Evolutionary conservation across 1,284 basidiomycete genomes (phyloP), one percentile per base, ranked within the genome.

Genomic region (Ustilago tritici): DNA sequence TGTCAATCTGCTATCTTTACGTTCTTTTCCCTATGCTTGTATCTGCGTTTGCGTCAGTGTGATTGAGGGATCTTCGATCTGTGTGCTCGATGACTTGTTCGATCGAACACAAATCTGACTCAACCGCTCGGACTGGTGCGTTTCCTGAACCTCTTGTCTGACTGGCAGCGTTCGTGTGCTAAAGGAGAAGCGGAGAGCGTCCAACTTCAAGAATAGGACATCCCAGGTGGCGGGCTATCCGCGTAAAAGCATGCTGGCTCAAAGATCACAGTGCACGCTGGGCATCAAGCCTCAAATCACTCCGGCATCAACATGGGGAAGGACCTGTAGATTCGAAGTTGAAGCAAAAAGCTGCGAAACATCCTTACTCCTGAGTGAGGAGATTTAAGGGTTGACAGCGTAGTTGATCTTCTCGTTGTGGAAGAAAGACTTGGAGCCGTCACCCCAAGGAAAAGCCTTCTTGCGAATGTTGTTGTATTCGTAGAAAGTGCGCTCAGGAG

Each of bases 331-430:
- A 11, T 15, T 46, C 11, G 43, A 46, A 8, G 38, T n/a, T 49
- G n/a, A 15, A 15, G n/a, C n/a, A 46, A 5, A 19, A 46, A 46
- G 19, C 40, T 41, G 14, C 23, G 23, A 17, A 41, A 41, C 40
- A 41, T 46, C 43, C 6, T 19, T 7, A n/a, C 43, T 7, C 43
- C n/a, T 19, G 5, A 46, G 6, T 19, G 11, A n/a, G 14, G 36
- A 38, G n/a, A 19, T 46, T 41, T 46, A 79, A 38, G 72, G 72
- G 36, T 41, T 23, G 34, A 68, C 60, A 6, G 75, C 36, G 70
- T 81, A 73, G 79, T 83, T 83, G 62, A 82, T 70, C 76, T 76
- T 78, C 17, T 73, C 69, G 76, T 84, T 84, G 76, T 72, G 78
- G 78, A 84, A 84, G 62, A 84, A 75, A 41, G 66, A 72, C 77